Percentiles rank a stretch among this genome's conserved stretches.
These are phyloP conservation scores for Eimeria maxima DNA, from an alignment of 169 alveolate genomes.

Conservation along the genomic window DNA sequence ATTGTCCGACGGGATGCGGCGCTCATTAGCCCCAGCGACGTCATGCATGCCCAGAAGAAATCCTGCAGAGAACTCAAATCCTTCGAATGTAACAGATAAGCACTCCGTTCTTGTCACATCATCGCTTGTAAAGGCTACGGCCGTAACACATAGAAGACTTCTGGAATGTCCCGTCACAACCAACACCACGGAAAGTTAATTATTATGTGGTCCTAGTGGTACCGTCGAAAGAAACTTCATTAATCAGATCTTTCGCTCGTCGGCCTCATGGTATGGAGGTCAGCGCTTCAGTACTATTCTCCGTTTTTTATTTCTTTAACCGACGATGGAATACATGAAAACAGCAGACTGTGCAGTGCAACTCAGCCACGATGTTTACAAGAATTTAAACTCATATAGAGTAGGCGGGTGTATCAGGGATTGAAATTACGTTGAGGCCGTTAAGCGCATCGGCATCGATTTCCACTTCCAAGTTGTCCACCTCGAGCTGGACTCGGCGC, in stretches of 20 bases:
- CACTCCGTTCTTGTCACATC: background rate
- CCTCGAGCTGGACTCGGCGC: conserved; percentile 87
- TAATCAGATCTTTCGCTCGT: no score
- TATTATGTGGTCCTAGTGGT: no score
- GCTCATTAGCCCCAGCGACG: conserved; percentile 74
- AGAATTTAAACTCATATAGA: background rate
- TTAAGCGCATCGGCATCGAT: conserved; percentile 85
- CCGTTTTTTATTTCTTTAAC: no score
- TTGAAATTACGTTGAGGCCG: conserved; percentile 74
- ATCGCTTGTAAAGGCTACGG: background rate
- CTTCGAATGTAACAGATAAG: background rate
- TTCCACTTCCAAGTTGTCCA: conserved; percentile 92
- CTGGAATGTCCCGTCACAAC: background rate
- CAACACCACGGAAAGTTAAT: background rate
- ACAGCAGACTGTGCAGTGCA: background rate
- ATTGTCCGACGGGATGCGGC: conserved; percentile 69
- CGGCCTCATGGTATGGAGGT: no score
- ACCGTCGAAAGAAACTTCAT: no score
- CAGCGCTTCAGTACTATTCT: no score
- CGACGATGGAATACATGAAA: no score
- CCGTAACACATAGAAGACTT: background rate
- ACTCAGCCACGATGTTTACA: background rate
- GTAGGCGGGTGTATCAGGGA: background rate
- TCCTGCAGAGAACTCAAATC: conserved; percentile 38
- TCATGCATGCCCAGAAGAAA: conserved; percentile 76